Conservation (phyloP, 306 rosid species). For the Dalbergia cultrata region DNA sequence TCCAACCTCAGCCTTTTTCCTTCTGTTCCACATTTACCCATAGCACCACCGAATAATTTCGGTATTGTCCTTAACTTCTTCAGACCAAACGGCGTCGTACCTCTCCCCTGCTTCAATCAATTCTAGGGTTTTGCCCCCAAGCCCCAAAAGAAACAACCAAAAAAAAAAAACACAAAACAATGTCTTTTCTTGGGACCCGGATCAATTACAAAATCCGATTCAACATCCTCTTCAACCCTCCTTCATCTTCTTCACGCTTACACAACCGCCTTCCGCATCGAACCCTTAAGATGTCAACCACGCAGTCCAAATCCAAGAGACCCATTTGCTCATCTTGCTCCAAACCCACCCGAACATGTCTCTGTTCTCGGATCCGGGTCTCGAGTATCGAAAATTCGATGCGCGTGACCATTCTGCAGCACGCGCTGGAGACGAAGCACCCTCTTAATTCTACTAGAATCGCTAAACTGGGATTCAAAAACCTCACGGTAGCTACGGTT, state of each 20-base stretch:
- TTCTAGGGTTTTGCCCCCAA: not conserved
- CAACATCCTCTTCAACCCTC: slow-evolving; percentile 8
- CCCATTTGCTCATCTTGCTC: slow-evolving; percentile 78
- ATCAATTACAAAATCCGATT: slow-evolving; percentile 34
- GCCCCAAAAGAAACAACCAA: not conserved
- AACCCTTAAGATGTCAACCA: slow-evolving; percentile 52
- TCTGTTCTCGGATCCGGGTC: slow-evolving; percentile 69
- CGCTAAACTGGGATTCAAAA: slow-evolving; percentile 75
- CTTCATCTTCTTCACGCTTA: not conserved
- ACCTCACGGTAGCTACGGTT: slow-evolving; percentile 68
- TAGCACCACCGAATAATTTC: not conserved
- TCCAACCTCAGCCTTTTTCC: not conserved
- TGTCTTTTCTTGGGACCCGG: slow-evolving; percentile 41
- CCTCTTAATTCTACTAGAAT: slow-evolving; percentile 90
- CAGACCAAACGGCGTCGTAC: slow-evolving; percentile 36
- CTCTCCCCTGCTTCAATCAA: not conserved
- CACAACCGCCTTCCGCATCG: slow-evolving; percentile 31
- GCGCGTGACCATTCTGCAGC: slow-evolving; percentile 79
- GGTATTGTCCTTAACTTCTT: not conserved
- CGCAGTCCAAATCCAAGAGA: slow-evolving; percentile 62
- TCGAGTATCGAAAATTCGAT: slow-evolving; percentile 67
- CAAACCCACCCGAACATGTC: slow-evolving; percentile 78
- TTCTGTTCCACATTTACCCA: not conserved
- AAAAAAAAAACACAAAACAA: not conserved
- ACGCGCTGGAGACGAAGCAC: slow-evolving; percentile 74